A percentile compares a stretch with the other conserved stretches of the same genome.
These are phyloP conservation scores for Aureobasidium sp. DNA, from an alignment of 2,329 filamentous ascomycete species.

Conservation along the genomic window DNA sequence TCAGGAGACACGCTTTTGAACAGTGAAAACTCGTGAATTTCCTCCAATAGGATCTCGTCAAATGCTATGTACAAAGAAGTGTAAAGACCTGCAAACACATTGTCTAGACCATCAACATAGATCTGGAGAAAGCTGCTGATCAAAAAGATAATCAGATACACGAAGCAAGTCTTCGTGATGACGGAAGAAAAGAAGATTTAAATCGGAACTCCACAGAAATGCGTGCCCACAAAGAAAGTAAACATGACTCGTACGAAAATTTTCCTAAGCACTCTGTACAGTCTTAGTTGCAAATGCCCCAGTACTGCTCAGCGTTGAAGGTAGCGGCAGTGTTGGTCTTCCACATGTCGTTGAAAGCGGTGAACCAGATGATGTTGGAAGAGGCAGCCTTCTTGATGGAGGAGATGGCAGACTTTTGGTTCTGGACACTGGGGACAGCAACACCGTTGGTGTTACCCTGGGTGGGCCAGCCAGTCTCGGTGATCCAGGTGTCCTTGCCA, in stretches of 20 bases:
- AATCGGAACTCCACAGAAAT: slow-evolving; percentile 10
- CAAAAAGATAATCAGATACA: slow-evolving; percentile 3
- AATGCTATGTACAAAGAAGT: slow-evolving; percentile 17
- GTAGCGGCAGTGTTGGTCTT: slow-evolving; percentile 58
- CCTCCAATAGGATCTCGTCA: not conserved
- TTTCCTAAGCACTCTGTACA: slow-evolving; percentile 6
- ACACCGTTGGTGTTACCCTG: slow-evolving; percentile 57
- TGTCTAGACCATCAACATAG: not conserved
- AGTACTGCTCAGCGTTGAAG: slow-evolving; percentile 68
- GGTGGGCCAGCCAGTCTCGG: slow-evolving; percentile 80
- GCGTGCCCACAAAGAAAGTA: slow-evolving; percentile 9
- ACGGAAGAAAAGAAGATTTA: not conserved
- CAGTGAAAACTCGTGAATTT: slow-evolving; percentile 1
- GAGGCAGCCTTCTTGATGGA: slow-evolving; percentile 58
- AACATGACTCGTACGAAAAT: slow-evolving; percentile 16
- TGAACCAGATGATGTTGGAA: slow-evolving; percentile 62
- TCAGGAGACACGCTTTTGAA: too few species aligned
- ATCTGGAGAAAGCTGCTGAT: not conserved
- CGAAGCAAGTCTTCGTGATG: not conserved
- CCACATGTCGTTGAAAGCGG: slow-evolving; percentile 74
- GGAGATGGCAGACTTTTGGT: slow-evolving; percentile 60
- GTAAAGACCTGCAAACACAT: slow-evolving; percentile 10
- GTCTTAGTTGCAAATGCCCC: slow-evolving; percentile 45
- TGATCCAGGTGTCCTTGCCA: slow-evolving; percentile 62
- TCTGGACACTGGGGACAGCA: slow-evolving; percentile 60